Percentiles rank a stretch among this genome's conserved stretches.
These are phyloP conservation scores for Candida ipomoeae DNA, from an alignment of 805 yeast species.

Conservation along the genomic window DNA sequence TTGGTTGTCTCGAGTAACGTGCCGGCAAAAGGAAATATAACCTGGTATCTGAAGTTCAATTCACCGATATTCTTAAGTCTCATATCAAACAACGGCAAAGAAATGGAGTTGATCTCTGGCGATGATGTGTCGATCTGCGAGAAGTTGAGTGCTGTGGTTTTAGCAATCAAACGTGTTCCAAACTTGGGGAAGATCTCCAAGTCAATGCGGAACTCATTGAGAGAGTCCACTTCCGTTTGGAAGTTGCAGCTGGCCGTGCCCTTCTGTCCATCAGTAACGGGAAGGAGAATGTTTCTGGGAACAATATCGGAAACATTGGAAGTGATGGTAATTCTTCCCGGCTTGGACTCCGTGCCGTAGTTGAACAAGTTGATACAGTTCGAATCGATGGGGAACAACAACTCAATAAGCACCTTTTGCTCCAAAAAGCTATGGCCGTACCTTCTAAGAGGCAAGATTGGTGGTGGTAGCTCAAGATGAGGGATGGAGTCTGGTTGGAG, in stretches of 20 bases:
- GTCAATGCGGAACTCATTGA: slow-evolving; percentile 62
- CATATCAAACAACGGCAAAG: slow-evolving; percentile 77
- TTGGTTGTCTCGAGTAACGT: slow-evolving; percentile 80
- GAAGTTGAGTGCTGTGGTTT: slow-evolving; percentile 71
- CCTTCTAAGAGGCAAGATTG: slow-evolving; percentile 86
- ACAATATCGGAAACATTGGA: slow-evolving; percentile 75
- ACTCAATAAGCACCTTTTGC: slow-evolving; percentile 78
- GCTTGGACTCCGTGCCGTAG: slow-evolving; percentile 43
- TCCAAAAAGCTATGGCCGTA: slow-evolving; percentile 96
- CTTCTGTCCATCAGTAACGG: slow-evolving; percentile 55
- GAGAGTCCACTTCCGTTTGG: slow-evolving; percentile 72
- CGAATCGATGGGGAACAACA: slow-evolving; percentile 53
- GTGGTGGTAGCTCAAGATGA: slow-evolving; percentile 90
- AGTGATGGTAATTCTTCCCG: slow-evolving; percentile 80
- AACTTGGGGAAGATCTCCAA: slow-evolving; percentile 91
- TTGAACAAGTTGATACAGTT: slow-evolving; percentile 47
- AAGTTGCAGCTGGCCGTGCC: slow-evolving; percentile 63
- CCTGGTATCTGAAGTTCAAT: slow-evolving; percentile 68
- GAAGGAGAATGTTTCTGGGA: slow-evolving; percentile 81
- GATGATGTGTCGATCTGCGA: slow-evolving; percentile 38
- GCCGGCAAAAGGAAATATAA: slow-evolving; percentile 87
- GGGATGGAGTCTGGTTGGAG: slow-evolving; percentile 70
- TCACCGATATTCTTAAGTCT: slow-evolving; percentile 81
- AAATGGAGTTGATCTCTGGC: slow-evolving; percentile 35
- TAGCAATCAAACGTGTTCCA: slow-evolving; percentile 89